These are phyloP conservation scores for Botryotinia narcissicola DNA, from an alignment of 2,329 filamentous ascomycete genomes.

Conservation along the genomic window DNA sequence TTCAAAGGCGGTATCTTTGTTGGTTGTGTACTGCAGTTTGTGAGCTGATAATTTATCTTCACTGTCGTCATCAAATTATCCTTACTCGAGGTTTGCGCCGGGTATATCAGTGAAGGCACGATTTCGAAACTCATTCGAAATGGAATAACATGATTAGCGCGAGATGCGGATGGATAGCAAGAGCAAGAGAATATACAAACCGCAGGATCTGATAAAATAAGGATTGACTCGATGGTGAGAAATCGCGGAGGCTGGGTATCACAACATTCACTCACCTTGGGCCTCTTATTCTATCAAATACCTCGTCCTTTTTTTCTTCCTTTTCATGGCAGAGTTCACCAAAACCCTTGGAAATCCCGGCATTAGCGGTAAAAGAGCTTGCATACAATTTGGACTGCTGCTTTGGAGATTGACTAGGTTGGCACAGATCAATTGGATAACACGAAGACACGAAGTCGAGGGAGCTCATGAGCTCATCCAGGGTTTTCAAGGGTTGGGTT, in stretches of 20 bases:
- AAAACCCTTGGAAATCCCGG: constrained; percentile 8
- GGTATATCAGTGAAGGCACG: constrained; percentile 20
- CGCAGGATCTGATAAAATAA: constrained; percentile 11
- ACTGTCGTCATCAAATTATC: constrained; percentile 24
- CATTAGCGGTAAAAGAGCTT: constrained; percentile 11
- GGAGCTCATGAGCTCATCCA: no score
- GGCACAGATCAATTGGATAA: constrained; percentile 18
- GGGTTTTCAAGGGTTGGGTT: neutral
- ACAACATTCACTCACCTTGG: constrained; percentile 19
- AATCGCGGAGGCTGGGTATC: constrained; percentile 20
- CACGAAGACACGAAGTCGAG: neutral
- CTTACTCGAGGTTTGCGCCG: constrained; percentile 23
- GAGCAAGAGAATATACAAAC: constrained; percentile 1
- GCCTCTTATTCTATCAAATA: constrained; percentile 6
- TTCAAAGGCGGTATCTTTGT: neutral
- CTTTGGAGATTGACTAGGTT: constrained; percentile 12
- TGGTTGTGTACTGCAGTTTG: neutral
- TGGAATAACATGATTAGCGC: constrained; percentile 10
- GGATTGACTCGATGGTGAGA: constrained; percentile 5
- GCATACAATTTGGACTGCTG: constrained; percentile 13
- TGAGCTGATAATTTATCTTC: constrained; percentile 23
- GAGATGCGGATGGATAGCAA: constrained; percentile 18
- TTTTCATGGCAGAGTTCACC: constrained; percentile 4
- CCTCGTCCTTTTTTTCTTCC: neutral
- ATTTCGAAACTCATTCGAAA: constrained; percentile 12